phyloP scores from a whole-genome alignment of 148 eudicot genomes.

The Rhododendron kiyosumense region DNA sequence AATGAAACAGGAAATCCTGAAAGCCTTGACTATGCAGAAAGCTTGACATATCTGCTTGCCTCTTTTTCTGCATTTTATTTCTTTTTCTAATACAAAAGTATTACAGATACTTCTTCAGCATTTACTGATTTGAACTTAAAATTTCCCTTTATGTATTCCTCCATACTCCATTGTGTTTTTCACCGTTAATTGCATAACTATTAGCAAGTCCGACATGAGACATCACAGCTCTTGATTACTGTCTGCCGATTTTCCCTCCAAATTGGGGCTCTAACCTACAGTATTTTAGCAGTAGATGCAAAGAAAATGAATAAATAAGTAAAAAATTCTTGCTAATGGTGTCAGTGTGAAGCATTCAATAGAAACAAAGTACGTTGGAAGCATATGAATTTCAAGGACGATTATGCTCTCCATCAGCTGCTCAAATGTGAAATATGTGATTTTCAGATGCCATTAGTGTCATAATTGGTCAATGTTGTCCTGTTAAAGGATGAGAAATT shows the following conservation, averaged over 20 bases:
- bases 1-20: neutral
- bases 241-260: neutral
- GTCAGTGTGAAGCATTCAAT: neutral
- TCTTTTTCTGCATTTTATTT: too few species aligned
- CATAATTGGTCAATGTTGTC: neutral
- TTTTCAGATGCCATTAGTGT: neutral
- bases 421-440: neutral
- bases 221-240: neutral
- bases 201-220: neutral
- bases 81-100: neutral
- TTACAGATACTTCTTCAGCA: neutral
- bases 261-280: neutral
- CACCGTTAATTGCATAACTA: neutral
- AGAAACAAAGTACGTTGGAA: neutral
- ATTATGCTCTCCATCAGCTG: neutral
- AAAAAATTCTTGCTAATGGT: neutral
- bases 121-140: neutral
- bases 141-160: neutral
- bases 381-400: neutral
- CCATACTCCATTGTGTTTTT: neutral
- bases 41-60: neutral
- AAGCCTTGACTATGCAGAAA: neutral
- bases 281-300: neutral
- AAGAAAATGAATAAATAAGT: neutral
- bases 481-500: neutral